Evolutionary conservation across 108 stramenopile species (phyloP).

Genomic region (Pseudonitzschia multistriata): DNA sequence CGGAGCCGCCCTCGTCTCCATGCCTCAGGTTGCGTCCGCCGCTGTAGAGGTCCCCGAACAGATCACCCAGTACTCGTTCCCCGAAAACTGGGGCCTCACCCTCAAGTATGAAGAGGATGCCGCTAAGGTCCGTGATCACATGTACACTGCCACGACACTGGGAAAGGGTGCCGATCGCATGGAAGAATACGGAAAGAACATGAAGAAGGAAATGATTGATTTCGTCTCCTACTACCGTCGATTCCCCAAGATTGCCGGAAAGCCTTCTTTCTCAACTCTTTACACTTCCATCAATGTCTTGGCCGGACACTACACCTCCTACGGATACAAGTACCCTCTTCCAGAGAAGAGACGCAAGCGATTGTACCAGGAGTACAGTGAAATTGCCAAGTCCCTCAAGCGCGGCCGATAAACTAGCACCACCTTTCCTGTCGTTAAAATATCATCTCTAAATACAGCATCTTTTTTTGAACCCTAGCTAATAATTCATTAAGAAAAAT

Average conservation of each 20-base stretch:
- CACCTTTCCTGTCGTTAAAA: no score
- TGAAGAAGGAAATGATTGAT: conserved; percentile 97
- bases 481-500: no score
- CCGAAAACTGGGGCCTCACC: conserved; percentile 83
- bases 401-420: conserved; percentile 76
- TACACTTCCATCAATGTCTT: conserved; percentile 96
- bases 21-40: conserved; percentile 54
- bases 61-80: conserved; percentile 69
- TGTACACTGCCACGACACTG: conserved; percentile 82
- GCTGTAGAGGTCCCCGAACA: conserved; percentile 78
- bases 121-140: conserved; percentile 87
- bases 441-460: no score
- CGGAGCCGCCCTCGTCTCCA: conserved; percentile 40
- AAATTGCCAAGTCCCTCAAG: conserved; percentile 90
- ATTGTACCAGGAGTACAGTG: conserved; percentile 94
- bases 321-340: conserved; percentile 97
- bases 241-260: conserved; percentile 90
- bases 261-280: conserved; percentile 90
- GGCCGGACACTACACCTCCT: conserved; percentile 95
- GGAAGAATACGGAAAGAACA: conserved; percentile 91
- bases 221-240: conserved; percentile 92
- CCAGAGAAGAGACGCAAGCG: conserved; percentile 98
- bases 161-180: conserved; percentile 88
- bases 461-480: no score
- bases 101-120: conserved; percentile 93